Percentiles rank a stretch among this genome's conserved stretches.
phyloP scores from a whole-genome alignment of 208 protist genomes.

The Trypanosoma cruzi region DNA sequence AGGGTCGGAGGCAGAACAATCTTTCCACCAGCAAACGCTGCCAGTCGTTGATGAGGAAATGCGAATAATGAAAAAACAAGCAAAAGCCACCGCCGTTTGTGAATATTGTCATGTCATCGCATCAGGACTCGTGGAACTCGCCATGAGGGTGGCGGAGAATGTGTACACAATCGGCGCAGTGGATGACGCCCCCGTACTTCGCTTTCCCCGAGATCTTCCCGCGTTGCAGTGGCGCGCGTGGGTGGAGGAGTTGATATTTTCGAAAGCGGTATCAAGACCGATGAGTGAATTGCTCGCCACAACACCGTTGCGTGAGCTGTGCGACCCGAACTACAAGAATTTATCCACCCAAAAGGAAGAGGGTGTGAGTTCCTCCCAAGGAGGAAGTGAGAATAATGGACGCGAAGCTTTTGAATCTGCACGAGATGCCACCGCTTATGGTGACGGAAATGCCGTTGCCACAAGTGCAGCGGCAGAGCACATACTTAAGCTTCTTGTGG shows the following conservation, averaged over 20 bases:
- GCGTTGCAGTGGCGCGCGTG: constrained; percentile 71
- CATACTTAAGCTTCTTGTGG: constrained; percentile 14
- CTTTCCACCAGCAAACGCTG: neutral
- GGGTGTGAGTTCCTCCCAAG: neutral
- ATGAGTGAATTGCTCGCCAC: constrained; percentile 29
- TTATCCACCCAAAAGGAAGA: neutral
- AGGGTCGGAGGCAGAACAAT: neutral
- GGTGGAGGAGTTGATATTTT: constrained; percentile 62
- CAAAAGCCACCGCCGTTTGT: constrained; percentile 17
- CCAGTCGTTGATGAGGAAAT: neutral
- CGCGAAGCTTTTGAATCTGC: neutral
- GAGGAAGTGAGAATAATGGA: neutral
- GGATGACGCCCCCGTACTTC: constrained; percentile 45
- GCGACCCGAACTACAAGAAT: constrained; percentile 18
- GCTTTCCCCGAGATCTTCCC: constrained; percentile 56
- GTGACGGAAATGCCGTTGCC: neutral
- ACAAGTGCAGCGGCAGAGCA: neutral
- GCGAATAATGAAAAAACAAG: neutral
- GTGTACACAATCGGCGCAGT: constrained; percentile 44
- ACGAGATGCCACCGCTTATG: neutral
- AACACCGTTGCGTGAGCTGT: constrained; percentile 19
- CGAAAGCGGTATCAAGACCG: constrained; percentile 2
- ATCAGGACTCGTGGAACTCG: constrained; percentile 56
- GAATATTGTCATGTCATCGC: constrained; percentile 50
- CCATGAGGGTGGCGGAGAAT: constrained; percentile 74